Base-by-base conservation (phyloP, 345 rosid genomes). In the Luvunga scandens region DNA sequence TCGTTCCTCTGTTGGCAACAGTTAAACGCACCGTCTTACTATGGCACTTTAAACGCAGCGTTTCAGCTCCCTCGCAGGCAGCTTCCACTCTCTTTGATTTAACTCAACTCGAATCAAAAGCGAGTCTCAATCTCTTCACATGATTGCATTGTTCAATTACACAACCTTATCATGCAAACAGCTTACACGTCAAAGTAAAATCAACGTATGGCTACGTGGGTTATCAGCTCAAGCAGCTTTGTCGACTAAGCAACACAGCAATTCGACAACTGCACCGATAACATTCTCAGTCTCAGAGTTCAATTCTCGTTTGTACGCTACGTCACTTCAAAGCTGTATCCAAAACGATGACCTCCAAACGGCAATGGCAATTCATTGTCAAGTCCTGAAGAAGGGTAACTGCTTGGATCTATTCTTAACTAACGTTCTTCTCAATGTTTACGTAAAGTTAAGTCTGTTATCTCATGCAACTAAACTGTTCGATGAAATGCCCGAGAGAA, bases 401-500 rank as follows among this genome's bases (percentile, higher is more conserved):
- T 90, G 89, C 89, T 79, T 92, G 62, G 99, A 94, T 81, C 85
- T 94, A 68, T 91, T 88, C 59, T 89, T 92, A 2, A 27, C 83
- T 30, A 94, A 92, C 80, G 84, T 91, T 82, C 88, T 96, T 34
- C 82, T 91, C 3, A 80, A 91, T 22, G 77, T 89, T 0, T 94
- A 90, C 31, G 91, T 81, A 0, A 89, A 88, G 79, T 42, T 83
- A 5, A 85, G 75, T 30, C 67, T 75, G 33, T 48, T 83, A 19
- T 2, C 16, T 14, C 88, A 89, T 70, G 98, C 95, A 8, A 36
- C 75, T 55, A 83, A 75, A 7, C 64, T 92, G 89, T 94, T 92
- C 87, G 93, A 87, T 50, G 95, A 85, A 89, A 88, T 96, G 90
- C 91, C 89, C 36, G 82, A 82, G 19, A 89, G 90, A 84, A 89